These are phyloP conservation scores for Phytophthora parvispora DNA, from an alignment of 352 stramenopile species.

Conservation along the genomic window DNA sequence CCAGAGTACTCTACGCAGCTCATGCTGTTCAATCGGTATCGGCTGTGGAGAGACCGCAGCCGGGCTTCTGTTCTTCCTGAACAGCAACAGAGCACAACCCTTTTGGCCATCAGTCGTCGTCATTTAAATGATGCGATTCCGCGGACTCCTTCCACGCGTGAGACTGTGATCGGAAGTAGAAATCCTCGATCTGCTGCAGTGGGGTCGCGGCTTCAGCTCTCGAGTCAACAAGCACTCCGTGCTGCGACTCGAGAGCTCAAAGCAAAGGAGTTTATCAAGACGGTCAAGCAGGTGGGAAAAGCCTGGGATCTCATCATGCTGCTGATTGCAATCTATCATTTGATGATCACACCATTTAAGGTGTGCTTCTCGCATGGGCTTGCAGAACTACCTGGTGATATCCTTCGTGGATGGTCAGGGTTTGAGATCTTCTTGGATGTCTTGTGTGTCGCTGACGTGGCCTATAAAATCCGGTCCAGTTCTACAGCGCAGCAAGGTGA, in stretches of 20 bases:
- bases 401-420: conserved; percentile 48
- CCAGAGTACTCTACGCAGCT: conserved; percentile 59
- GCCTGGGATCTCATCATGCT: conserved; percentile 65
- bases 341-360: conserved; percentile 60
- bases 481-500: conserved; percentile 14
- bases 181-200: neutral
- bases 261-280: conserved; percentile 45
- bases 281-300: conserved; percentile 49
- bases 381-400: conserved; percentile 7
- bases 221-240: conserved; percentile 15
- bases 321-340: conserved; percentile 54
- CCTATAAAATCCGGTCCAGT: conserved; percentile 41
- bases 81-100: neutral
- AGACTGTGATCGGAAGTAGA: neutral
- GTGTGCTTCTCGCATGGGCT: conserved; percentile 67
- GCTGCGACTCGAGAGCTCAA: conserved; percentile 24
- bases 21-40: conserved; percentile 52
- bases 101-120: neutral
- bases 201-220: conserved; percentile 6
- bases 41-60: conserved; percentile 33
- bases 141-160: conserved; percentile 2
- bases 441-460: conserved; percentile 58
- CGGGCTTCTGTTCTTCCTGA: conserved; percentile 7
- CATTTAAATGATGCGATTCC: conserved; percentile 11
- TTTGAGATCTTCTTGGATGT: conserved; percentile 68